Percentiles rank a stretch among this genome's conserved stretches.
phyloP scores from a whole-genome alignment of 306 rosid species.

The Astragalus glycyphyllos region DNA sequence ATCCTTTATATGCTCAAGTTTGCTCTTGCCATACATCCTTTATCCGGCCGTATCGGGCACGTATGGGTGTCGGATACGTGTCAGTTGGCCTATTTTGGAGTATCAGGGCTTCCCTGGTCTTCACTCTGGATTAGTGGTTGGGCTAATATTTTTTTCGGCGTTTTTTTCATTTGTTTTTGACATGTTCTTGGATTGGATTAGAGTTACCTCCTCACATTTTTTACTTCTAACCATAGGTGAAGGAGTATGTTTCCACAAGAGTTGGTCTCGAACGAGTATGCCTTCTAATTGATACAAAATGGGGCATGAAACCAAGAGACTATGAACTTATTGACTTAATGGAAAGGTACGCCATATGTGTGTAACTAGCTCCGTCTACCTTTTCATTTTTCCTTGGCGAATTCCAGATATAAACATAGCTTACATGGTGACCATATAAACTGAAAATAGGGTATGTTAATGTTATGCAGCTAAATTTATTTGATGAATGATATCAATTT shows the following conservation, averaged over 20 bases:
- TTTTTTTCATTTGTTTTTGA: background rate
- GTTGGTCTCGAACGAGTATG: slow-evolving; percentile 87
- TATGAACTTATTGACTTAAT: slow-evolving; percentile 79
- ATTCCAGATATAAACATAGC: slow-evolving; percentile 6
- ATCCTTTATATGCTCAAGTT: background rate
- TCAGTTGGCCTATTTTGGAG: no score
- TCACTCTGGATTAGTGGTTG: background rate
- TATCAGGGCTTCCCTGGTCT: no score
- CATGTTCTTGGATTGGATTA: background rate
- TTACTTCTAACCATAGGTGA: slow-evolving; percentile 68
- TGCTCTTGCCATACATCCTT: no score
- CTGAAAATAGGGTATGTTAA: slow-evolving; percentile 5
- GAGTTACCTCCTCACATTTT: no score
- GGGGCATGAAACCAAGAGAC: slow-evolving; percentile 99
- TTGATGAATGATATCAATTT: slow-evolving; percentile 37
- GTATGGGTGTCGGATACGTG: no score
- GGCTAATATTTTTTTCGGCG: background rate
- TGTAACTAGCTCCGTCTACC: background rate
- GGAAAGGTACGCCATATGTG: slow-evolving; percentile 73
- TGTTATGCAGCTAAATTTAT: slow-evolving; percentile 20
- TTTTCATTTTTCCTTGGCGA: background rate
- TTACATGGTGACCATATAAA: slow-evolving; percentile 23
- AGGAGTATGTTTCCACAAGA: slow-evolving; percentile 89
- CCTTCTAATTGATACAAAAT: slow-evolving; percentile 87
- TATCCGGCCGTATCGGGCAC: no score